These are phyloP conservation scores for Trichophyton schoenleinii DNA, from an alignment of 2,329 filamentous ascomycete genomes.

Conservation along the genomic window DNA sequence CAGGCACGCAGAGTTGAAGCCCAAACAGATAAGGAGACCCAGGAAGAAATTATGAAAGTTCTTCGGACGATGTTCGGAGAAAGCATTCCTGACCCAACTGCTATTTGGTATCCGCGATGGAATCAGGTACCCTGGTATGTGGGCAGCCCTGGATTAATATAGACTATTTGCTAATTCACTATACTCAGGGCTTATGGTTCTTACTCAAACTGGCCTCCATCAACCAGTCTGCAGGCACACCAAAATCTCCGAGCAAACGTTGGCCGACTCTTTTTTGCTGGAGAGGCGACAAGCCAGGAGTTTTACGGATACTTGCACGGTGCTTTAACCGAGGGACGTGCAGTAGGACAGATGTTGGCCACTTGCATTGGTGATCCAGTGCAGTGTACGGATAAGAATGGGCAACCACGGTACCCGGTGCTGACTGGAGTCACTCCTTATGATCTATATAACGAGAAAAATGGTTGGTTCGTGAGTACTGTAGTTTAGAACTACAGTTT, in stretches of 20 bases:
- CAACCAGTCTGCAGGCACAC: constrained; percentile 51
- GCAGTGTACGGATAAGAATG: constrained; percentile 3
- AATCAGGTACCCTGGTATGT: constrained; percentile 33
- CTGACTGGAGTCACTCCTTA: constrained; percentile 2
- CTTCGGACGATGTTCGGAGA: constrained; percentile 51
- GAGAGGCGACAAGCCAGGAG: constrained; percentile 49
- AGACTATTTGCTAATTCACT: neutral
- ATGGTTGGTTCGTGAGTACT: neutral
- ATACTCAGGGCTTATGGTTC: constrained; percentile 39
- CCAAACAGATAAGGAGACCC: constrained; percentile 47
- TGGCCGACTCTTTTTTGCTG: constrained; percentile 50
- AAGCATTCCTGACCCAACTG: constrained; percentile 46
- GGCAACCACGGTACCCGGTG: neutral
- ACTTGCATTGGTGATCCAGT: neutral
- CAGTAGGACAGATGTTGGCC: constrained; percentile 29
- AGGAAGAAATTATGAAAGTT: constrained; percentile 45
- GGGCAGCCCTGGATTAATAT: neutral
- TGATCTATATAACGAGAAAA: constrained; percentile 1
- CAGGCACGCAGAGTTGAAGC: constrained; percentile 47
- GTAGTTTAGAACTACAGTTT: neutral
- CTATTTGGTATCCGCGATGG: constrained; percentile 52
- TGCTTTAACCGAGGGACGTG: constrained; percentile 45
- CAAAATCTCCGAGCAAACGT: constrained; percentile 57
- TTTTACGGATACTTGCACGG: constrained; percentile 57
- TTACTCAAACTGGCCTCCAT: constrained; percentile 56